Conservation (phyloP, 1,284 basidiomycete genomes). For the Ustilago loliicola region DNA sequence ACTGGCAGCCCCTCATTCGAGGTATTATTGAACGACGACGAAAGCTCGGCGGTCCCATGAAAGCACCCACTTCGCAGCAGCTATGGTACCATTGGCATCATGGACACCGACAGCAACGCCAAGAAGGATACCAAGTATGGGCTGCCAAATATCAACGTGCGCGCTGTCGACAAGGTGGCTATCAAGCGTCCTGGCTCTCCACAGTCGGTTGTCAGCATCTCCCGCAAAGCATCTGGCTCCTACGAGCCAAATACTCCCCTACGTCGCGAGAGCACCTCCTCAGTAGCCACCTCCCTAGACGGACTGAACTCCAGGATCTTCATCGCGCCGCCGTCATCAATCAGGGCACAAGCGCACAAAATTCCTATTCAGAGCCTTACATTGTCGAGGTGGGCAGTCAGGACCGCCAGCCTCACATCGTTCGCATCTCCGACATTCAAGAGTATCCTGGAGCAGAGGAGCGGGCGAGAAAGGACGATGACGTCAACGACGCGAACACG, state of each 20-base stretch:
- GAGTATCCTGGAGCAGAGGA: slow-evolving; percentile 45
- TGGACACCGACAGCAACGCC: slow-evolving; percentile 23
- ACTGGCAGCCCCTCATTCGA: slow-evolving; percentile 68
- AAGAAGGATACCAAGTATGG: slow-evolving; percentile 48
- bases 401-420: slow-evolving; percentile 38
- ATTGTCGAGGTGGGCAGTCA: slow-evolving; percentile 63
- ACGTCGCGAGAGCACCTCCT: slow-evolving; percentile 37
- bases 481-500: slow-evolving; percentile 1
- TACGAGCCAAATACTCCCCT: slow-evolving; percentile 34
- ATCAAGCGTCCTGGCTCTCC: slow-evolving; percentile 60
- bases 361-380: slow-evolving; percentile 50
- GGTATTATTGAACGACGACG: slow-evolving; percentile 69
- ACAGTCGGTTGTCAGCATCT: slow-evolving; percentile 21
- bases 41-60: slow-evolving; percentile 59
- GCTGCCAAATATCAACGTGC: slow-evolving; percentile 23
- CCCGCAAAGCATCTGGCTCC: slow-evolving; percentile 23
- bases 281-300: slow-evolving; percentile 29
- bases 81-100: slow-evolving; percentile 55
- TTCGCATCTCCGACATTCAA: slow-evolving; percentile 52
- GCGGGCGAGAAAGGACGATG: slow-evolving; percentile 22
- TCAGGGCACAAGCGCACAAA: slow-evolving; percentile 27
- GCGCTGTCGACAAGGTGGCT: slow-evolving; percentile 61
- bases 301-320: slow-evolving; percentile 34
- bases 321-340: slow-evolving; percentile 29
- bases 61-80: slow-evolving; percentile 58